These are phyloP conservation scores for Colletotrichum higginsianum DNA, from an alignment of 2,329 filamentous ascomycete species.

Conservation along the genomic window DNA sequence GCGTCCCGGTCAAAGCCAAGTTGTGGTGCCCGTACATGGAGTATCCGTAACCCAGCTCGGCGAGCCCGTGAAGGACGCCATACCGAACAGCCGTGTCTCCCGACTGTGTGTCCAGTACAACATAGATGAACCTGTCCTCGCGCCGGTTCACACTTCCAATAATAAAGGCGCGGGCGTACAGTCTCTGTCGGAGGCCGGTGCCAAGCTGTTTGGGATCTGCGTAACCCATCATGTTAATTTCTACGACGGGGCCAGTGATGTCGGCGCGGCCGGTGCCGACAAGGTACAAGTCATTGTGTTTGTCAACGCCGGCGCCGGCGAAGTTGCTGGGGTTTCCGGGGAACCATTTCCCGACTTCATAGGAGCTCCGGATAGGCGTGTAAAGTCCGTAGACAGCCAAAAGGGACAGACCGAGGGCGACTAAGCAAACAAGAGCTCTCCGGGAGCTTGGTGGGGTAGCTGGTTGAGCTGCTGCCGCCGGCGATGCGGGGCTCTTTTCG, in stretches of 20 bases:
- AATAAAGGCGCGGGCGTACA: conserved; percentile 91
- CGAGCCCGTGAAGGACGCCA: conserved; percentile 82
- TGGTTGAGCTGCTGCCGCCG: conserved; percentile 18
- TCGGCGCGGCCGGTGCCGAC: conserved; percentile 69
- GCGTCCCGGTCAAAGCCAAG: conserved; percentile 90
- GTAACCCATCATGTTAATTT: conserved; percentile 93
- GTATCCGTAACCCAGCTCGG: conserved; percentile 78
- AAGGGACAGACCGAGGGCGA: conserved; percentile 28
- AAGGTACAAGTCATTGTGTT: conserved; percentile 58
- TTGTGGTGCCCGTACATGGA: conserved; percentile 83
- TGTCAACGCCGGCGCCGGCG: conserved; percentile 8
- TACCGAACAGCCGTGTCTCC: conserved; percentile 90
- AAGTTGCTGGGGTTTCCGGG: background rate
- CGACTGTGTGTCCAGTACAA: conserved; percentile 87
- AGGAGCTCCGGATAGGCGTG: background rate
- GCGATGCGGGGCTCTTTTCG: conserved; percentile 31
- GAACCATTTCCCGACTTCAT: conserved; percentile 6
- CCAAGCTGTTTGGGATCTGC: conserved; percentile 85
- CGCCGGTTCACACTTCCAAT: conserved; percentile 77
- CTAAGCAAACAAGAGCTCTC: conserved; percentile 26
- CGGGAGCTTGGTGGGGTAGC: conserved; percentile 31
- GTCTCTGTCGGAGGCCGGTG: conserved; percentile 84
- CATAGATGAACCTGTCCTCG: conserved; percentile 83
- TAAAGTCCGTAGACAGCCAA: conserved; percentile 33
- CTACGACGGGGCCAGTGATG: conserved; percentile 81